Evolutionary conservation across 2,329 filamentous ascomycete genomes (phyloP), one percentile per base, ranked within the genome.

Genomic region (Hansfordia pulvinata): DNA sequence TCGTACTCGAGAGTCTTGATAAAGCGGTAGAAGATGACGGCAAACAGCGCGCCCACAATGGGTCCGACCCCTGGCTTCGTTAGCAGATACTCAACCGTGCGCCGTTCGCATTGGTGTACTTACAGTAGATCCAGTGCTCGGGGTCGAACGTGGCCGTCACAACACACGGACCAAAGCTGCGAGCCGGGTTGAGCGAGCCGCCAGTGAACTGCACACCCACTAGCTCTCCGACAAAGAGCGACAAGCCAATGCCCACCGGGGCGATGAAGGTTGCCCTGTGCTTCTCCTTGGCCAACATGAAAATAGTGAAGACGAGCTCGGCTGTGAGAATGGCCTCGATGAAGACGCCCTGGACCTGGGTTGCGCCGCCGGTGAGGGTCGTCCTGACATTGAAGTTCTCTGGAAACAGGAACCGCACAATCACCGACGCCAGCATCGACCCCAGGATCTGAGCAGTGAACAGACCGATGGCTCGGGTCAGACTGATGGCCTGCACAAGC

Each of bases 221-320:
- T 33, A 64, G 23, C 34, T 46, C 26, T n/a, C 39, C 42, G 17
- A 76, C 57, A 41, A 76, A 76, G 13, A 77, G 54, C 0, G 69
- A 52, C 3, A 76, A 43, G 1, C 73, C 74, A 35, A 78, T 76
- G 2, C 68, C 71, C 1, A 77, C 50, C 0, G 72, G 72, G 0
- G 71, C 72, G 6, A 76, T 53, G 40, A 61, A 76, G 0, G 70
- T 76, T 1, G 64, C 65, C 34, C 66, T 66, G 43, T 76, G 70
- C 43, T 76, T 75, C 35, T 74, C 68, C 9, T 61, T 62, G 2
- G 67, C 69, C 25, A 74, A 50, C 68, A 74, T 73, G 42, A 66
- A 59, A 29, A 69, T 61, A 3, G 64, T 60, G 23, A 69, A 54
- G 14, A 69, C 56, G 9, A 70, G 47, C 41, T 67, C 54, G 2